These are phyloP conservation scores for Apiospora hydei DNA, from an alignment of 2,329 filamentous ascomycete genomes.

Conservation along the genomic window DNA sequence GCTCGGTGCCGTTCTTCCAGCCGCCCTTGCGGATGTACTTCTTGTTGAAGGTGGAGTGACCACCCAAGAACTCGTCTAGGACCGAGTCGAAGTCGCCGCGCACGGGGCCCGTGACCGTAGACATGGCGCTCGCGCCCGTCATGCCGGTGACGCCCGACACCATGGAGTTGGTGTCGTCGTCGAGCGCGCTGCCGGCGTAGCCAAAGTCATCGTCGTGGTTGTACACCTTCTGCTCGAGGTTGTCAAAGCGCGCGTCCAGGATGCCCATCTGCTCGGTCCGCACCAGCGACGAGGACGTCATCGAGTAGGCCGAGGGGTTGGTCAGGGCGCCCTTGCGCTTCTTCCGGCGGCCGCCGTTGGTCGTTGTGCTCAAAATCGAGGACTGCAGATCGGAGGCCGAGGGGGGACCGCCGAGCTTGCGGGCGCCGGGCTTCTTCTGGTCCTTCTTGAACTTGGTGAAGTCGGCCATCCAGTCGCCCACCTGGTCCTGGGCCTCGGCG, in stretches of 20 bases:
- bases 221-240: constrained; percentile 74
- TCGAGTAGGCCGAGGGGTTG: constrained; percentile 85
- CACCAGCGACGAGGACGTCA: constrained; percentile 87
- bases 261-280: constrained; percentile 87
- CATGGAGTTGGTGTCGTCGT: constrained; percentile 61
- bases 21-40: constrained; percentile 81
- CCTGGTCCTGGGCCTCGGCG: constrained; percentile 63
- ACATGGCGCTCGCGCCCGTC: constrained; percentile 45
- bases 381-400: constrained; percentile 71
- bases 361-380: constrained; percentile 77
- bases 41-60: constrained; percentile 75
- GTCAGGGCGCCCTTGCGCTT: constrained; percentile 96
- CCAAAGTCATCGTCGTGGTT: constrained; percentile 57
- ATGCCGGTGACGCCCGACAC: constrained; percentile 63
- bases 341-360: constrained; percentile 83
- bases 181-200: constrained; percentile 55
- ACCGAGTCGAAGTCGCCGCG: constrained; percentile 86
- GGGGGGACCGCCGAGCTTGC: constrained; percentile 48
- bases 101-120: constrained; percentile 72
- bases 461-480: constrained; percentile 83
- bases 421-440: constrained; percentile 57
- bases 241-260: constrained; percentile 91
- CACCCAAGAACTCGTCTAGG: constrained; percentile 90
- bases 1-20: constrained; percentile 81
- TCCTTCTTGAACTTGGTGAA: constrained; percentile 96